Percentiles rank a stretch among this genome's conserved stretches.
Conservation (phyloP, 257 asterid species). For the Nicotiana knightiana region DNA sequence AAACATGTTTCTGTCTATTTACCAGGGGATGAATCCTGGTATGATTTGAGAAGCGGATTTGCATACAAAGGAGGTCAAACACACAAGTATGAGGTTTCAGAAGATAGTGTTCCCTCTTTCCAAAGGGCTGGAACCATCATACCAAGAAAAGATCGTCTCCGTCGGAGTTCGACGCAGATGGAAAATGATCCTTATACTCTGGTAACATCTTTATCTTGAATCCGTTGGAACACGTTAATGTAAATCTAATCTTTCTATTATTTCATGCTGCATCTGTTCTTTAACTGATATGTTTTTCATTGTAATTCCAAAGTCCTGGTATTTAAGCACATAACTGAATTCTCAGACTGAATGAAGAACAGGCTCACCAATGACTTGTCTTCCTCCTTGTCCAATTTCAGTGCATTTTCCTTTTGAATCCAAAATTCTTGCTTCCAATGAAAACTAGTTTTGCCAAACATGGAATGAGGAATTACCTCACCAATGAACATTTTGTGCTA, state of each 20-base stretch:
- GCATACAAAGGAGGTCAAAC: constrained; percentile 71
- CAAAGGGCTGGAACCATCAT: constrained; percentile 92
- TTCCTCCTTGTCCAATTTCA: background rate
- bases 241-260: background rate
- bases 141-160: constrained; percentile 84
- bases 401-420: background rate
- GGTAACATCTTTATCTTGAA: constrained; percentile 34
- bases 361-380: background rate
- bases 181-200: constrained; percentile 90
- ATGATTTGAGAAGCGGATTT: constrained; percentile 68
- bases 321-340: background rate
- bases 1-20: constrained; percentile 81
- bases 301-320: background rate
- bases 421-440: background rate
- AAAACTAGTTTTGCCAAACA: background rate
- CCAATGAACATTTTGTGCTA: background rate
- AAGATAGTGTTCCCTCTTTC: constrained; percentile 80
- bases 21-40: constrained; percentile 88
- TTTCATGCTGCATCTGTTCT: background rate
- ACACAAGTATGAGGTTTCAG: constrained; percentile 61
- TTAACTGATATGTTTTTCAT: background rate
- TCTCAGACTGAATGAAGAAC: background rate
- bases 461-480: background rate
- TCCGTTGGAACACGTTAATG: background rate
- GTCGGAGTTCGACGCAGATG: constrained; percentile 97